phyloP scores from a whole-genome alignment of 2,329 filamentous ascomycete genomes.

The Amauroascus niger region DNA sequence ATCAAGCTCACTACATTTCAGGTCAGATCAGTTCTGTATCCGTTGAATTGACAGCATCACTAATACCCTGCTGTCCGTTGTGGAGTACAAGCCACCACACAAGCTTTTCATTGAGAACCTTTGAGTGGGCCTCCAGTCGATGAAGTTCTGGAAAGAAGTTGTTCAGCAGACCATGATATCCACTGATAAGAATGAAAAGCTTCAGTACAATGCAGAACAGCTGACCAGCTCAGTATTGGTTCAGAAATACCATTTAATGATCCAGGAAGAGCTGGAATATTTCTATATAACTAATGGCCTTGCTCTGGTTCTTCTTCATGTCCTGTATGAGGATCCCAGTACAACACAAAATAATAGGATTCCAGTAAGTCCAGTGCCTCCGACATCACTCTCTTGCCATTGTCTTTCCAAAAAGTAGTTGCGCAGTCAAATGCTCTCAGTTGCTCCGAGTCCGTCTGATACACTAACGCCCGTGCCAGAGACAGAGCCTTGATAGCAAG shows the following conservation, averaged over 20 bases:
- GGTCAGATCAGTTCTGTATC: constrained; percentile 22
- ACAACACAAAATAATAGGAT: constrained; percentile 8
- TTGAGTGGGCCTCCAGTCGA: constrained; percentile 13
- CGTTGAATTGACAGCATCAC: constrained; percentile 11
- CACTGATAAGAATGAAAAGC: constrained; percentile 16
- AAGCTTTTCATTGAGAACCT: constrained; percentile 17
- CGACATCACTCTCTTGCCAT: not conserved
- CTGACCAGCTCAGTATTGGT: constrained; percentile 19
- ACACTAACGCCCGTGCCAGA: not conserved
- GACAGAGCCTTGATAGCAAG: constrained; percentile 1
- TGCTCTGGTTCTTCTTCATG: constrained; percentile 16
- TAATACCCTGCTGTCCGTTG: not conserved
- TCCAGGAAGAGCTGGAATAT: constrained; percentile 23
- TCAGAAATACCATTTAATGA: constrained; percentile 26
- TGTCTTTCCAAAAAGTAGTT: constrained; percentile 1
- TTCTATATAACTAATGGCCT: constrained; percentile 23
- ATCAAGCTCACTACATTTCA: not conserved
- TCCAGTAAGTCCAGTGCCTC: constrained; percentile 7
- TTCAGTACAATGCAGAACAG: constrained; percentile 21
- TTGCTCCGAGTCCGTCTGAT: constrained; percentile 1
- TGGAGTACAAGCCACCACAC: constrained; percentile 23
- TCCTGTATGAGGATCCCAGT: constrained; percentile 11
- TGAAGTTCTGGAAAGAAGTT: constrained; percentile 18
- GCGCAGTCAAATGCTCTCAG: not conserved
- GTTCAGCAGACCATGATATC: constrained; percentile 12